These are phyloP conservation scores for Nemania sp. DNA, from an alignment of 2,329 filamentous ascomycete genomes.

Conservation along the genomic window DNA sequence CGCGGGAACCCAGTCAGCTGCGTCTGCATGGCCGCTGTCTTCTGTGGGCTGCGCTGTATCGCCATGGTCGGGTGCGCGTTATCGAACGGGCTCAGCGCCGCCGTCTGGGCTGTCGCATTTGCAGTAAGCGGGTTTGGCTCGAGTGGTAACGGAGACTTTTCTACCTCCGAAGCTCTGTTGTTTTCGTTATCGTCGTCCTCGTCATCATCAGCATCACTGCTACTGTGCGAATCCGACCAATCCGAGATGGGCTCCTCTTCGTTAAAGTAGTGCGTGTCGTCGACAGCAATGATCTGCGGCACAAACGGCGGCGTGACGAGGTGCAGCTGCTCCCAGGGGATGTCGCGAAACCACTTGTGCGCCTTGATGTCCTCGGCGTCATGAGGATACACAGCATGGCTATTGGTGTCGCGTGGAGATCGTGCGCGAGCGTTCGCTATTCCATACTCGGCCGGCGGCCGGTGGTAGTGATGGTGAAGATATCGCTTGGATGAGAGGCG, in stretches of 20 bases:
- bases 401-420: constrained; percentile 38
- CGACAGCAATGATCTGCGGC: constrained; percentile 67
- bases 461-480: constrained; percentile 43
- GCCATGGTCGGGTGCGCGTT: constrained; percentile 15
- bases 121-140: constrained; percentile 22
- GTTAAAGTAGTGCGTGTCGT: constrained; percentile 89
- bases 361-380: constrained; percentile 88
- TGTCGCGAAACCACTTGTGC: constrained; percentile 81
- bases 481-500: constrained; percentile 70
- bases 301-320: constrained; percentile 75
- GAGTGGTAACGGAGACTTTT: constrained; percentile 11
- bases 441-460: constrained; percentile 47
- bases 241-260: constrained; percentile 75
- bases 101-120: too few relatives aligned
- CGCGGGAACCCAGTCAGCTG: constrained; percentile 45
- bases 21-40: constrained; percentile 36
- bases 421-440: constrained; percentile 22
- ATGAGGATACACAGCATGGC: constrained; percentile 74
- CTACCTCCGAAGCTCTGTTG: neutral
- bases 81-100: too few relatives aligned
- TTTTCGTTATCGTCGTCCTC: constrained; percentile 21
- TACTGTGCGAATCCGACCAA: constrained; percentile 51
- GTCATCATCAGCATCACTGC: constrained; percentile 20
- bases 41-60: constrained; percentile 32
- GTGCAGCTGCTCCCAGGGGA: constrained; percentile 78